Percentiles rank a stretch among this genome's conserved stretches.
phyloP scores from a whole-genome alignment of 495 filamentous ascomycete genomes.

The Lindgomyces ingoldianus region DNA sequence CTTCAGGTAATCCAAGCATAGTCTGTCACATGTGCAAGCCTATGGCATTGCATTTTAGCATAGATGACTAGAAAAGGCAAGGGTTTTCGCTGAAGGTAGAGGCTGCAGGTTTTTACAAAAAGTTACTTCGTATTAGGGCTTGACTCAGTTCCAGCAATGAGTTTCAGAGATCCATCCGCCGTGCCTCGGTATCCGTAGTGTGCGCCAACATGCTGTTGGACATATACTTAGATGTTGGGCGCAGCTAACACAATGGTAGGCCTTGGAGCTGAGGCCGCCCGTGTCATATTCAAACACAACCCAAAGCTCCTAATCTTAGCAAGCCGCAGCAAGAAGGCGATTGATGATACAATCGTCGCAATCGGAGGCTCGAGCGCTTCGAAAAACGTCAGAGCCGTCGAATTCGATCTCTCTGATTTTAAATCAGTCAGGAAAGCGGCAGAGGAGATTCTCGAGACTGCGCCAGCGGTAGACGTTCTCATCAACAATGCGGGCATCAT shows the following conservation, averaged over 20 bases:
- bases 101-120: too few species aligned
- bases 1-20: too few species aligned
- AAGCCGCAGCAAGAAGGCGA: conserved; percentile 52
- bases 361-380: conserved; percentile 43
- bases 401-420: conserved; percentile 52
- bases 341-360: conserved; percentile 50
- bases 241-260: conserved; percentile 5
- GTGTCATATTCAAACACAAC: conserved; percentile 15
- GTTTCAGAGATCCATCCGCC: too few species aligned
- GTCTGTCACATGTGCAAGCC: too few species aligned
- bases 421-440: conserved; percentile 49
- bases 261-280: conserved; percentile 13
- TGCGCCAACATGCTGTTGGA: too few species aligned
- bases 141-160: too few species aligned
- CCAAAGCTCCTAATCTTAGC: conserved; percentile 56
- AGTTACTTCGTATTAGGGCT: too few species aligned
- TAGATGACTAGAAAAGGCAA: too few species aligned
- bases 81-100: too few species aligned
- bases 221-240: conserved; percentile 57
- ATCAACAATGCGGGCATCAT: conserved; percentile 33
- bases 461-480: conserved; percentile 27
- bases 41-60: too few species aligned
- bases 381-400: conserved; percentile 45
- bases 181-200: too few species aligned
- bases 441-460: conserved; percentile 43